Percentiles rank a stretch among this genome's conserved stretches.
These are phyloP conservation scores for Mallotus nudiflorus DNA, from an alignment of 345 rosid species.

Conservation along the genomic window DNA sequence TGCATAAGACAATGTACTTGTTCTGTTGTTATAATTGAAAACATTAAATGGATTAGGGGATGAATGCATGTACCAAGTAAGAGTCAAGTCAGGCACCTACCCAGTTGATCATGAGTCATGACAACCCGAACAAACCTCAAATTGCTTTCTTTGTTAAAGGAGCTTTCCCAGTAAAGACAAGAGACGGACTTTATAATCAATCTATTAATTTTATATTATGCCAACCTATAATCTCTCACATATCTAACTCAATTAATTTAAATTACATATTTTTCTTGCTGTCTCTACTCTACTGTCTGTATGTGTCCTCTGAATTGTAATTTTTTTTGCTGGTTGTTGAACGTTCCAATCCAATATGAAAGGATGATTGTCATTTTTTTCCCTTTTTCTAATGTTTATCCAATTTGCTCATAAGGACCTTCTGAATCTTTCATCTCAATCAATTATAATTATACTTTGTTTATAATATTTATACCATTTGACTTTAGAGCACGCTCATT, in stretches of 20 bases:
- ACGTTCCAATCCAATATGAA: neutral
- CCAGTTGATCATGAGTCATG: neutral
- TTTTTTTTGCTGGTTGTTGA: constrained; percentile 6
- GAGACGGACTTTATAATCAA: neutral
- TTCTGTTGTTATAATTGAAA: constrained; percentile 9
- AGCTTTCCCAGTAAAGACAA: neutral
- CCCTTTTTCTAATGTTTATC: no score
- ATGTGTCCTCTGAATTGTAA: neutral
- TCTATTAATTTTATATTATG: neutral
- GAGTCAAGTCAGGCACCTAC: constrained; percentile 5
- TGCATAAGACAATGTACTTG: neutral
- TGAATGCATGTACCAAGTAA: neutral
- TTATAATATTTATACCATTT: no score
- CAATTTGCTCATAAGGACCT: neutral
- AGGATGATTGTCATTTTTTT: neutral
- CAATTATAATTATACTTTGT: neutral
- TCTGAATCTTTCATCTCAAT: neutral
- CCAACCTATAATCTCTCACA: neutral
- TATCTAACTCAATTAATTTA: constrained; percentile 11
- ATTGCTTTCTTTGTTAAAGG: neutral
- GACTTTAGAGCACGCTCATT: no score
- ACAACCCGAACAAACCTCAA: neutral
- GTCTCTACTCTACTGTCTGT: constrained; percentile 1
- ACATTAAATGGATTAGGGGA: neutral
- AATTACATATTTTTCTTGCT: neutral